These are phyloP conservation scores for Cnidoscolus chayamansa DNA, from an alignment of 441 rosid genomes.

Conservation along the genomic window DNA sequence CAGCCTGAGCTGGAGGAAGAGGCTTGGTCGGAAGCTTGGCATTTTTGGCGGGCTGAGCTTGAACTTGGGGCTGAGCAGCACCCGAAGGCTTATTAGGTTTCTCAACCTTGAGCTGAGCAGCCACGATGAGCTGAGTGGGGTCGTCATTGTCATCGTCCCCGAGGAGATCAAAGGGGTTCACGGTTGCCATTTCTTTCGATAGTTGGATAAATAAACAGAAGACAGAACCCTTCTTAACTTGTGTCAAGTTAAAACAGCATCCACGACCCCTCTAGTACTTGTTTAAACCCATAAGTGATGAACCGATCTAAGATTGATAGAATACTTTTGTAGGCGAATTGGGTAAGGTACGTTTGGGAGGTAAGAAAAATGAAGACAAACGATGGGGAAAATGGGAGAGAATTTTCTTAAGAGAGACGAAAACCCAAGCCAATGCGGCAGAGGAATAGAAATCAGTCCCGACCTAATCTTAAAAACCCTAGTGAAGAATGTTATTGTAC, in stretches of 20 bases:
- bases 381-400: not conserved
- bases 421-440: constrained; percentile 62
- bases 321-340: not conserved
- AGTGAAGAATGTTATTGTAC: constrained; percentile 19
- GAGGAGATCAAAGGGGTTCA: constrained; percentile 80
- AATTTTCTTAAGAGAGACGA: not conserved
- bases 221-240: constrained; percentile 3
- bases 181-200: constrained; percentile 55
- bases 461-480: constrained; percentile 47
- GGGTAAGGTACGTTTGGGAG: constrained; percentile 3
- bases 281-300: constrained; percentile 31
- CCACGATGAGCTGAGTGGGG: constrained; percentile 49
- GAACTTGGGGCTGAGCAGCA: constrained; percentile 38
- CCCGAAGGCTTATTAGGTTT: constrained; percentile 54
- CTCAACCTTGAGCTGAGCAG: constrained; percentile 51
- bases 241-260: constrained; percentile 25
- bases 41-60: constrained; percentile 45
- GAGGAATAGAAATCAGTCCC: constrained; percentile 8
- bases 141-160: constrained; percentile 77
- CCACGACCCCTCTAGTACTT: constrained; percentile 29
- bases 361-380: constrained; percentile 1
- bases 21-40: constrained; percentile 71
- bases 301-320: constrained; percentile 20
- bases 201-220: not conserved
- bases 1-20: constrained; percentile 70